Conservation (phyloP, 345 rosid species). For the Dimocarpus longan region DNA sequence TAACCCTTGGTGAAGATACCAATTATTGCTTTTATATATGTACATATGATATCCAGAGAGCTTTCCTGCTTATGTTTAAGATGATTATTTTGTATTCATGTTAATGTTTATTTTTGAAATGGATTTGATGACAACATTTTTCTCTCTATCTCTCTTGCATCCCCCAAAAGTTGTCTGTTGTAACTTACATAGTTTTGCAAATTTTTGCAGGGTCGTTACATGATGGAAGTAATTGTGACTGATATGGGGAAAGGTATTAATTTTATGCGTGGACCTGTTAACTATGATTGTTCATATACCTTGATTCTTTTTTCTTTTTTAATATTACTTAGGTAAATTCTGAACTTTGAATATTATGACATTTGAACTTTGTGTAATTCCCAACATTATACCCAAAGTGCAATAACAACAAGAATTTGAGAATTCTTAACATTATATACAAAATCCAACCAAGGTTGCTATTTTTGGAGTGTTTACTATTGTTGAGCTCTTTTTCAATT, state of each 20-base stretch:
- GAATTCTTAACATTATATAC: neutral
- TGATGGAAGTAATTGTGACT: slow-evolving; percentile 66
- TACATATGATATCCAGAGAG: neutral
- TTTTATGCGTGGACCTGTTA: slow-evolving; percentile 3
- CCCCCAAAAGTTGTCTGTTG: neutral
- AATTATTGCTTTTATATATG: neutral
- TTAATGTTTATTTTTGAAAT: neutral
- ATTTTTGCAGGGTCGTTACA: slow-evolving; percentile 59
- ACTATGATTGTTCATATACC: neutral
- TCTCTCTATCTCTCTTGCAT: neutral
- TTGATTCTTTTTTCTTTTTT: neutral
- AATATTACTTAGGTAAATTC: neutral
- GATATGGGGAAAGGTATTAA: slow-evolving; percentile 72
- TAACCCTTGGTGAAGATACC: neutral
- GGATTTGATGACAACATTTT: neutral
- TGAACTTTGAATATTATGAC: neutral
- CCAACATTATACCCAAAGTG: neutral
- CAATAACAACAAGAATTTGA: neutral
- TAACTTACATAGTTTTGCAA: slow-evolving; percentile 15
- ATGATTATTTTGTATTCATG: neutral
- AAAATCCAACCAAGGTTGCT: neutral
- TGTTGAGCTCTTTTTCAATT: neutral
- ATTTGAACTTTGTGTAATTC: slow-evolving; percentile 1
- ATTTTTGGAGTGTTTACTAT: neutral
- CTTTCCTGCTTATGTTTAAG: neutral